Conservation (phyloP, 1,139 yeast genomes). For the Hansenula anomala region DNA sequence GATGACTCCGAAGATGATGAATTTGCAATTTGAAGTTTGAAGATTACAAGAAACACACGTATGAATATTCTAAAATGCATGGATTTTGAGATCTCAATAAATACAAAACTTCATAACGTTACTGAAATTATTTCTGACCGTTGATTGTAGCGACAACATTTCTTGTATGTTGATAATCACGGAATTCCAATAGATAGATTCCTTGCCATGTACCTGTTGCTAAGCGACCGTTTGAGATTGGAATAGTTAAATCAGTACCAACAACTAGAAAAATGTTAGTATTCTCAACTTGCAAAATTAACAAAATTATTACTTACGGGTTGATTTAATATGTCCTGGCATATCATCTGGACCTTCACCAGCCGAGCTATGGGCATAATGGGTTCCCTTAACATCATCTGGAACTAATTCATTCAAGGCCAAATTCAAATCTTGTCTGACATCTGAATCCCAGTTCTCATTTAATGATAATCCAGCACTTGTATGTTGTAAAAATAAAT, state of each 20-base stretch:
- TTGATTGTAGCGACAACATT: slow-evolving; percentile 69
- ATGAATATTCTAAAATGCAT: too few relatives aligned
- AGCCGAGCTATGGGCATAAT: slow-evolving; percentile 46
- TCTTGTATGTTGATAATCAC: slow-evolving; percentile 59
- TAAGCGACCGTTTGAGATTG: slow-evolving; percentile 62
- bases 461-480: slow-evolving; percentile 73
- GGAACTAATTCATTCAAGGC: slow-evolving; percentile 66
- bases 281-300: too few relatives aligned
- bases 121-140: slow-evolving; percentile 31
- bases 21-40: slow-evolving; percentile 5
- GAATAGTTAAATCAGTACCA: slow-evolving; percentile 63
- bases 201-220: slow-evolving; percentile 88
- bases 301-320: slow-evolving; percentile 27
- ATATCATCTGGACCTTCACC: slow-evolving; percentile 83
- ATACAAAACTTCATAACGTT: too few relatives aligned
- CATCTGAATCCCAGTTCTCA: slow-evolving; percentile 80
- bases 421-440: slow-evolving; percentile 60
- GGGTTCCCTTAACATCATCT: slow-evolving; percentile 40
- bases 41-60: too few relatives aligned
- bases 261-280: slow-evolving; percentile 30
- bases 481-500: slow-evolving; percentile 72
- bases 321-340: slow-evolving; percentile 74
- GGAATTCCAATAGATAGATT: slow-evolving; percentile 67
- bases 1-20: slow-evolving; percentile 47
- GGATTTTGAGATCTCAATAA: too few relatives aligned